Conservation (phyloP, 2,329 filamentous ascomycete species). For the Cladorrhinum sp. region DNA sequence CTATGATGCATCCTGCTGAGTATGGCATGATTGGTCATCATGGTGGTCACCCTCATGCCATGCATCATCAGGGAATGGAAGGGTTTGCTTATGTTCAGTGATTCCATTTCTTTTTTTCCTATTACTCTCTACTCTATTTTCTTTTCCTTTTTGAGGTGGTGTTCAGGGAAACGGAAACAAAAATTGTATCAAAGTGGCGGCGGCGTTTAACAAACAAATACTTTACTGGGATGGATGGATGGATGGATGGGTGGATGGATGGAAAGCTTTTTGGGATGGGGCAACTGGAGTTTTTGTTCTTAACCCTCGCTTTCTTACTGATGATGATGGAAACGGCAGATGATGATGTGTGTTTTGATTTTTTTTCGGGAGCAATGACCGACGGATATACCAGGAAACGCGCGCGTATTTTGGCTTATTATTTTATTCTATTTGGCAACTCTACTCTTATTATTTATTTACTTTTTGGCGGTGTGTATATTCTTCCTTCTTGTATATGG, state of each 20-base stretch:
- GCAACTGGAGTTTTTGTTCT: background rate
- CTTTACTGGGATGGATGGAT: too few relatives aligned
- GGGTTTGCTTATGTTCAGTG: constrained; percentile 44
- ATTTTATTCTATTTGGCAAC: background rate
- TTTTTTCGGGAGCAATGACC: background rate
- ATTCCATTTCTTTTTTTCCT: constrained; percentile 16
- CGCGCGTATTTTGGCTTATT: background rate
- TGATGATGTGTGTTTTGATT: background rate
- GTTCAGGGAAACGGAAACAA: background rate
- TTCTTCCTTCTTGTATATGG: background rate
- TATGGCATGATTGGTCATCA: constrained; percentile 39
- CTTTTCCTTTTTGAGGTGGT: background rate
- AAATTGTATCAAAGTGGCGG: background rate
- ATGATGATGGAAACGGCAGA: background rate
- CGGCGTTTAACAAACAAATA: too few relatives aligned
- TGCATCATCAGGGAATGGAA: constrained; percentile 35
- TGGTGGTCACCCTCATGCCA: constrained; percentile 1
- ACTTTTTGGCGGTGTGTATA: background rate
- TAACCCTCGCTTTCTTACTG: background rate
- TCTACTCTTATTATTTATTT: background rate
- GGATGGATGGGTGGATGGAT: too few relatives aligned
- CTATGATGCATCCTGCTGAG: constrained; percentile 34
- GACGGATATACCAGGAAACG: constrained; percentile 3
- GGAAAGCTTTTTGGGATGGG: background rate
- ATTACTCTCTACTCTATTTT: background rate